Evolutionary conservation across 176 grass and related monocot genomes (phyloP), one percentile per base, ranked within the genome.

Genomic region (Aegilops longissima): DNA sequence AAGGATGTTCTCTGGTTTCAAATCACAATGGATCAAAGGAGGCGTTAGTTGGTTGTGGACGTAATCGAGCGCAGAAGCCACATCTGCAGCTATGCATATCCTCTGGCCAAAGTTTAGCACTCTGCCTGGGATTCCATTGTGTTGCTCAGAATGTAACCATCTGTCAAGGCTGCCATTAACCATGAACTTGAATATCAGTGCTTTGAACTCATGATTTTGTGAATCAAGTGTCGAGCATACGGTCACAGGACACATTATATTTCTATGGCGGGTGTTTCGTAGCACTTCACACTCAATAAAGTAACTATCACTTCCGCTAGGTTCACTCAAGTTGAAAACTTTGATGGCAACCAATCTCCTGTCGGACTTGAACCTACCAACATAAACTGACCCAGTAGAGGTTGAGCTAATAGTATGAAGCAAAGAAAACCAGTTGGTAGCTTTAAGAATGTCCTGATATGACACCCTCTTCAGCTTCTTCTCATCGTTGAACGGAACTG

Each of bases 21-120:
- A 78, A 87, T 87, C 86, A 39, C 86, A 75, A 17, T 87, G 70
- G 4, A 87, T 35, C 68, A 87, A 4, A 74, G 68, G 68, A 20
- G 85, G 85, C 13, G 5, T 87, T 2, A 81, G 3, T 80, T 87
- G 68, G 21, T 81, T 87, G 13, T 87, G 86, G 42, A 82, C 0
- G 76, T 81, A 87, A 54, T 86, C 52, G 2, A 86, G 66, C 34
- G 77, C 84, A 72, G 77, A 86, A 61, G 85, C 77, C 49, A 80
- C 85, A 80, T 86, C 85, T 35, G n/a, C 8, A 1, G 20, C 77
- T 5, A 86, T 80, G 27, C 18, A 17, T 73, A 86, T 86, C 36
- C 77, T 42, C 39, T 80, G 12, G 0, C 67, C 77, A 35, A 86
- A 86, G 54, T 67, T 80, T 80, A 86, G 39, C 25, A 31, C 25